Percentiles rank a stretch among this genome's conserved stretches.
These are phyloP conservation scores for Pseudocercospora fijiensis DNA, from an alignment of 2,329 filamentous ascomycete species.

Conservation along the genomic window DNA sequence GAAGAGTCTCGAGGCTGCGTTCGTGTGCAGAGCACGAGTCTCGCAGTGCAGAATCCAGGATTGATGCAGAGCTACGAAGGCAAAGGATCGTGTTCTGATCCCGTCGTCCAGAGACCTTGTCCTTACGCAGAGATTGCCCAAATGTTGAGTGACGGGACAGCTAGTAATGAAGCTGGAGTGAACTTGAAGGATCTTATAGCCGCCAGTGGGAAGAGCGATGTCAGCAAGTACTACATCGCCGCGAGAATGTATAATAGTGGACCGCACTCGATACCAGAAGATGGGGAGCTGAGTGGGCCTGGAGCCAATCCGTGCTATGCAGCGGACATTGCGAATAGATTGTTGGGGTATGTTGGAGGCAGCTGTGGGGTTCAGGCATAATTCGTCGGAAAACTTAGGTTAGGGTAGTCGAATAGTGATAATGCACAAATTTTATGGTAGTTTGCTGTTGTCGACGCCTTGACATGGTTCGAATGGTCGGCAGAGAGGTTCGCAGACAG, in stretches of 20 bases:
- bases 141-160: conserved; percentile 46
- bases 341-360: conserved; percentile 13
- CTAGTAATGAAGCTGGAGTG: conserved; percentile 43
- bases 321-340: conserved; percentile 21
- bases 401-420: background rate
- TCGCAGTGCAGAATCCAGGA: conserved; percentile 46
- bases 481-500: conserved; percentile 30
- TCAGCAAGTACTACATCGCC: conserved; percentile 47
- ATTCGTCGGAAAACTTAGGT: background rate
- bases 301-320: conserved; percentile 15
- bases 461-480: conserved; percentile 18
- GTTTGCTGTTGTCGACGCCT: conserved; percentile 10
- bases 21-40: conserved; percentile 43
- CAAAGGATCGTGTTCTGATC: conserved; percentile 26
- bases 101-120: conserved; percentile 40
- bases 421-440: background rate
- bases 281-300: conserved; percentile 8
- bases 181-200: conserved; percentile 43
- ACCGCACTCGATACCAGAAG: conserved; percentile 11
- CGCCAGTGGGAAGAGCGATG: conserved; percentile 31
- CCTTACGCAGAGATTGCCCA: conserved; percentile 38
- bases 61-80: conserved; percentile 48
- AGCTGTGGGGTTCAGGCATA: background rate
- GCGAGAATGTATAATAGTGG: conserved; percentile 53
- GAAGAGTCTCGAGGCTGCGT: conserved; percentile 49